Percentiles rank a stretch among this genome's conserved stretches.
These are phyloP conservation scores for Leishmania braziliensis DNA, from an alignment of 208 protist genomes.

Conservation along the genomic window DNA sequence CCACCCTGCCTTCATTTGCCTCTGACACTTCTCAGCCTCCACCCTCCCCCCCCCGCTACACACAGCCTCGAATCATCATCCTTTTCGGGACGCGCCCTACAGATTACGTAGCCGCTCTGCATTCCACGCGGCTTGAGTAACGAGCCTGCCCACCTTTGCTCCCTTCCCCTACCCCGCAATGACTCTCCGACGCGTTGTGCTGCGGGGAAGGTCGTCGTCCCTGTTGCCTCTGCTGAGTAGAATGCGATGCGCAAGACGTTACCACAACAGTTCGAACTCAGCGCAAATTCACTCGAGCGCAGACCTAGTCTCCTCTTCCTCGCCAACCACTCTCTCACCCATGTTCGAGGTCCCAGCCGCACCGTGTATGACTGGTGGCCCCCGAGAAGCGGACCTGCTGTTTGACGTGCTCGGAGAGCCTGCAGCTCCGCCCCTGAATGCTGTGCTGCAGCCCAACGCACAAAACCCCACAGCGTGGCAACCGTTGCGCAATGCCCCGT, in stretches of 20 bases:
- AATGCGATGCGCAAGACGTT: neutral
- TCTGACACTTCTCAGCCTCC: neutral
- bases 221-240: neutral
- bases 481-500: neutral
- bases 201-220: neutral
- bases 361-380: too few species aligned
- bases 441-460: neutral
- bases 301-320: neutral
- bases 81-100: neutral
- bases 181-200: neutral
- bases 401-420: constrained; percentile 10
- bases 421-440: neutral
- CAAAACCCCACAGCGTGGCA: neutral
- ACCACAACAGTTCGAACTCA: neutral
- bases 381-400: constrained; percentile 9
- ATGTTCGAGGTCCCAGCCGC: neutral
- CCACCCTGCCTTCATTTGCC: neutral
- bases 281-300: neutral
- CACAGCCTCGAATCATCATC: neutral
- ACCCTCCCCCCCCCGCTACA: neutral
- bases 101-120: neutral
- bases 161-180: neutral
- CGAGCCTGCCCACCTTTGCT: neutral
- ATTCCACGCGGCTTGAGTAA: neutral
- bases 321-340: neutral